Evolutionary conservation across 495 filamentous ascomycete genomes (phyloP).

Genomic region (Penicillium pancosmium): DNA sequence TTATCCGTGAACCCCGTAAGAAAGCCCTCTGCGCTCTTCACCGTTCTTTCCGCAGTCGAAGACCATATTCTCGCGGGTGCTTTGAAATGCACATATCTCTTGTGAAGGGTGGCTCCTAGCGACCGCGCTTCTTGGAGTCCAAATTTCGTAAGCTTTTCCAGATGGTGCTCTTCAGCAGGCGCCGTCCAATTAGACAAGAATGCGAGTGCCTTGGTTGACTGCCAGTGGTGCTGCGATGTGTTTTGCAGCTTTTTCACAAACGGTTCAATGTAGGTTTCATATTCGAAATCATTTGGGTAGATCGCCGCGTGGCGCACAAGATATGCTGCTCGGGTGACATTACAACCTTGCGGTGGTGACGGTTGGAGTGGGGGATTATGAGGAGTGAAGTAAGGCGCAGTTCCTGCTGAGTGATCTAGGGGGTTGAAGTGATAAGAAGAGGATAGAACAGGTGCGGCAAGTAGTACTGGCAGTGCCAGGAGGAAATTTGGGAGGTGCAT

Average conservation of each 20-base stretch:
- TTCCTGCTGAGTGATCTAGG: conserved; percentile 21
- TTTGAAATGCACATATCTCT: conserved; percentile 16
- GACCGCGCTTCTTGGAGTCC: conserved; percentile 21
- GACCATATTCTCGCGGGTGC: conserved; percentile 22
- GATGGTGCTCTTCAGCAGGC: conserved; percentile 19
- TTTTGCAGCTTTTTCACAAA: conserved; percentile 26
- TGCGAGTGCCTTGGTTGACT: conserved; percentile 7
- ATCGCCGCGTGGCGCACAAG: conserved; percentile 32
- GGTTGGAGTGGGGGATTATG: conserved; percentile 22
- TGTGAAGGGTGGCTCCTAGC: conserved; percentile 13
- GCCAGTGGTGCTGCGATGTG: conserved; percentile 20
- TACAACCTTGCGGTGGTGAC: conserved; percentile 22
- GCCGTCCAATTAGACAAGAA: conserved; percentile 27
- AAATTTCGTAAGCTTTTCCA: conserved; percentile 26
- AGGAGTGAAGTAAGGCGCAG: conserved; percentile 19
- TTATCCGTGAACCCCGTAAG: conserved; percentile 24
- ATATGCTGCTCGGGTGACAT: conserved; percentile 25
- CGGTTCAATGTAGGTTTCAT: conserved; percentile 25
- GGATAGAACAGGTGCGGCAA: too few relatives aligned
- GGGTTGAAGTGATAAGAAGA: conserved; percentile 29
- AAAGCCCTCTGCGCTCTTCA: conserved; percentile 23
- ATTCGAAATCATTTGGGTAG: conserved; percentile 33
- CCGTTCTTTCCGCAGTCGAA: conserved; percentile 20
- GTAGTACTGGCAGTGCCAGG: too few relatives aligned
- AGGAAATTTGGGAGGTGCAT: too few relatives aligned